Percentiles rank a stretch among this genome's conserved stretches.
Evolutionary conservation across 2,329 filamentous ascomycete species (phyloP).

Genomic region (Dichotomopilus funicola): DNA sequence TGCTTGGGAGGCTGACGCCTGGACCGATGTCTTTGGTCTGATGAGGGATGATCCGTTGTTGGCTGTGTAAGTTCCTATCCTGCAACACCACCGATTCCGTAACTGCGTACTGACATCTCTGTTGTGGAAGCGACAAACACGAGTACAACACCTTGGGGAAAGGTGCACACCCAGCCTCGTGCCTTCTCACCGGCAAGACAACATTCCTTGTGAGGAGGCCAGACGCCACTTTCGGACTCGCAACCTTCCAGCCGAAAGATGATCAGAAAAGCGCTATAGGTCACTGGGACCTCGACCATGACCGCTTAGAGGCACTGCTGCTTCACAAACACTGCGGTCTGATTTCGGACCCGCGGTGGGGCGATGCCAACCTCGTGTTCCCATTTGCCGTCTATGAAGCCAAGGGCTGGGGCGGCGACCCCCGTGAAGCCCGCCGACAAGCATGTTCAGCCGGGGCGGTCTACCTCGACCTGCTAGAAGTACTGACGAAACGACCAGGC

Average conservation of each 20-base stretch:
- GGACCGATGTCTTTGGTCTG: constrained; percentile 6
- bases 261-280: constrained; percentile 1
- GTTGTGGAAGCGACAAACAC: constrained; percentile 1
- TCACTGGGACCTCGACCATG: not conserved
- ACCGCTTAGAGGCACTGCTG: not conserved
- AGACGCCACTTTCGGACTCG: constrained; percentile 2
- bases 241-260: constrained; percentile 2
- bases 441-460: constrained; percentile 2
- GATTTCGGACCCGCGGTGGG: constrained; percentile 1
- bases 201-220: not conserved
- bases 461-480: constrained; percentile 1
- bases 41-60: constrained; percentile 7
- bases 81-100: not conserved
- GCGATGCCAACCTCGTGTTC: constrained; percentile 3
- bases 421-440: constrained; percentile 4
- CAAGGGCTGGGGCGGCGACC: constrained; percentile 2
- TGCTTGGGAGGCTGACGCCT: constrained; percentile 4
- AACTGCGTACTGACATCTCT: not conserved
- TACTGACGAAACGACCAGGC: not conserved
- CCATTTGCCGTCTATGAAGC: constrained; percentile 5
- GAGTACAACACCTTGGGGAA: constrained; percentile 1
- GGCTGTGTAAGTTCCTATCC: not conserved
- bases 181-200: constrained; percentile 1
- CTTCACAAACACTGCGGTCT: constrained; percentile 2
- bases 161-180: not conserved